Base-by-base conservation (phyloP, 1,139 yeast genomes). In the Starmera stellimalicola region DNA sequence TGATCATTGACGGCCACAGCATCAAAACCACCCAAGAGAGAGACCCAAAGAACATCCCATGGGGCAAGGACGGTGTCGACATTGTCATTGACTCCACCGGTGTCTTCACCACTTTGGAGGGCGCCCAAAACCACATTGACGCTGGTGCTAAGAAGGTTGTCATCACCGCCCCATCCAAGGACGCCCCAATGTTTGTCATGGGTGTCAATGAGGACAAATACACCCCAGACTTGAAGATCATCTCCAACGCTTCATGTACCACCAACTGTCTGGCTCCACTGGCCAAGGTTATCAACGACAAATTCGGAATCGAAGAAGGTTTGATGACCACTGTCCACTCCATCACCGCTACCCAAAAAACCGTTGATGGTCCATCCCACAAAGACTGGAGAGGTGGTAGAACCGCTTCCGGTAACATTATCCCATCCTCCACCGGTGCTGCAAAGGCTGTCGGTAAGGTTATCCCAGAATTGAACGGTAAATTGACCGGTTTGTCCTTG, bases 341-440 rank as follows among this genome's bases (percentile, higher is more conserved):
- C 58, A 74, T 81, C 65, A 81, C 93, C 52, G 93, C 93, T 49
- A 79, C 93, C 49, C 93, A 81, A 67, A 81, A 81, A 76, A 79
- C 91, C 44, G 93, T 81, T 50, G 93, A 81, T 63, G 93, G 93
- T 74, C 88, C 93, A 62, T 81, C 93, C 65, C 87, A 79, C 75
- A 81, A 81, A 73, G 93, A 81, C 72, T 81, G 93, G 93, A 79
- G 93, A 79, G 93, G 91, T 68, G 93, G 93, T 65, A 77, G 93
- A 74, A 80, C 91, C 55, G 93, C 93, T 58, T 78, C 88, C 47
- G 93, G 85, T 62, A 81, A 81, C 79, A 81, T 81, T 58, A 81
- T 81, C 55, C 93, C 93, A 65, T 79, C 91, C 35, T 78, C 91
- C 48, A 81, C 93, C 43, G 93, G 93, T 76, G 93, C 93, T 52